phyloP scores from a whole-genome alignment of 2,329 filamentous ascomycete species.

The Bipolaris oryzae region DNA sequence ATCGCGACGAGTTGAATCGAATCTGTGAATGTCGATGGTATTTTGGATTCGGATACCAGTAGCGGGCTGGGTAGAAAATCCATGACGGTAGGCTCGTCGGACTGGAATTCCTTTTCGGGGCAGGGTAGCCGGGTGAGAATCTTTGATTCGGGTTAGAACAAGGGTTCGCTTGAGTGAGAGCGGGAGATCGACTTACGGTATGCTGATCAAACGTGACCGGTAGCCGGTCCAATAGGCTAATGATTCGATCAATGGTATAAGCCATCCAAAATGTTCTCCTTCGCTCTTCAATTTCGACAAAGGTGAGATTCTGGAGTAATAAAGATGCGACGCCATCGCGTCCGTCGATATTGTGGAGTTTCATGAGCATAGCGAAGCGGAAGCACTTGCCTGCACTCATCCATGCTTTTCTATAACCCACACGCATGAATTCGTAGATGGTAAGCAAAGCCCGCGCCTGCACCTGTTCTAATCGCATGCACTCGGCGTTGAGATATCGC shows the following conservation, averaged over 20 bases:
- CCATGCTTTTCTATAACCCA: neutral
- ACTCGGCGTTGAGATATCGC: neutral
- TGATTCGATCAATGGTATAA: slow-evolving; percentile 1
- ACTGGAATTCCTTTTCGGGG: neutral
- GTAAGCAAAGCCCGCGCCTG: neutral
- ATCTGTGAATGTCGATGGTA: slow-evolving; percentile 1
- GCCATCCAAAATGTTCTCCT: neutral
- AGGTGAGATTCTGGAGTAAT: neutral
- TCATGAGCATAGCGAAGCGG: neutral
- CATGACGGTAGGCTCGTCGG: neutral
- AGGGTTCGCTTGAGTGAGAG: neutral
- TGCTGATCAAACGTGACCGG: neutral
- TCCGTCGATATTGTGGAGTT: neutral
- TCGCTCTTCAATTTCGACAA: neutral
- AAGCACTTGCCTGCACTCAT: slow-evolving; percentile 1
- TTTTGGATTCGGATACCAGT: neutral
- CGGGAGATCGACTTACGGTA: neutral
- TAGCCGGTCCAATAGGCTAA: neutral
- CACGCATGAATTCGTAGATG: neutral
- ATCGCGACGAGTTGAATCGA: neutral
- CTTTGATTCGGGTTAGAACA: neutral
- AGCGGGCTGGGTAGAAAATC: neutral
- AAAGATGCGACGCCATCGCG: neutral
- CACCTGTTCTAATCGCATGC: neutral
- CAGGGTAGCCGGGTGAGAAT: neutral